Evolutionary conservation across 148 eudicot species (phyloP).

Genomic region (Amaranthus palmeri): DNA sequence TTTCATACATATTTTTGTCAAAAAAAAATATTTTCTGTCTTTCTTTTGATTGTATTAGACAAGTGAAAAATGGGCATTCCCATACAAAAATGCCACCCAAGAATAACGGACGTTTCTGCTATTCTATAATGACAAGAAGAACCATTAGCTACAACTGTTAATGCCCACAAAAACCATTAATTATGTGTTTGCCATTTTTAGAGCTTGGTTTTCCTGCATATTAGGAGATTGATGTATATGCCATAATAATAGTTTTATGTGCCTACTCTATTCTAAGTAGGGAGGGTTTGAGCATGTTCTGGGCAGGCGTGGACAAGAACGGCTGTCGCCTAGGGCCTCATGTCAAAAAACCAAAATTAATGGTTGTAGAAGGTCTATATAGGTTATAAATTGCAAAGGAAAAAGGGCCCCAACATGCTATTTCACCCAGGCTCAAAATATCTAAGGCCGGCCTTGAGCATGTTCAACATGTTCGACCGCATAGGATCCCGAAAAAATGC

Average conservation of each 20-base stretch:
- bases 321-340: too few species aligned
- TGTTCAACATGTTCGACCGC: too few species aligned
- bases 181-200: slow-evolving; percentile 22
- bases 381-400: too few species aligned
- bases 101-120: slow-evolving; percentile 27
- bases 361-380: too few species aligned
- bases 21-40: background rate
- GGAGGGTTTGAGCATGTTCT: too few species aligned
- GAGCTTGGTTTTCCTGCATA: slow-evolving; percentile 21
- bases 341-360: too few species aligned
- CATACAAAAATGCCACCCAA: slow-evolving; percentile 19
- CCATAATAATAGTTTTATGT: background rate
- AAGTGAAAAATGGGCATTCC: slow-evolving; percentile 13
- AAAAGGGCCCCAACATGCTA: too few species aligned
- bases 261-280: background rate
- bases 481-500: too few species aligned
- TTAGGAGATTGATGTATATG: slow-evolving; percentile 17
- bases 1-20: background rate
- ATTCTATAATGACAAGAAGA: slow-evolving; percentile 18
- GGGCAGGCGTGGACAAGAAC: too few species aligned
- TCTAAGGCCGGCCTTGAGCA: too few species aligned
- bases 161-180: slow-evolving; percentile 26
- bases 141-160: slow-evolving; percentile 25
- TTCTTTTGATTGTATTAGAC: slow-evolving; percentile 6
- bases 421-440: too few species aligned